Base-by-base conservation (phyloP, 2,329 filamentous ascomycete species). In the Fusarium drepaniforme region DNA sequence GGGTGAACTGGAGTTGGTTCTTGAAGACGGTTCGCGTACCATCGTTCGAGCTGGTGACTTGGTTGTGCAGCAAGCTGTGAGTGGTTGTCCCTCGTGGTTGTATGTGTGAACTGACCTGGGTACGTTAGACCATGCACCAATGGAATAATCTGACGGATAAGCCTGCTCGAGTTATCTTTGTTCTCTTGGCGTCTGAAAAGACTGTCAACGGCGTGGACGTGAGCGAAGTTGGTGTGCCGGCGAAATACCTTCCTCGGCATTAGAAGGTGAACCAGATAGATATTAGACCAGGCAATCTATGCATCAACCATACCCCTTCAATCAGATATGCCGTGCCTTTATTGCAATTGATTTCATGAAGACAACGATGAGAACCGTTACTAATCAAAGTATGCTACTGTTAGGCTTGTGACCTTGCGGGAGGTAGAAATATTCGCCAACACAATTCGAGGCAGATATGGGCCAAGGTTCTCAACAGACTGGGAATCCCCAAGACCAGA, bases 161-260 rank as follows among this genome's bases (percentile, higher is more conserved):
- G 23, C 25, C 25, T 3, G 46, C 46, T n/a, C 25, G 46, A 3
- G 25, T 51, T 6, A 51, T 51, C 11, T 51, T 51, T 51, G 46
- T 51, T 30, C 46, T 51, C 5, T 12, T 51, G 5, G 46, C 46
- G 6, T 51, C 46, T 4, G 46, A 51, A n/a, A 51, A 28, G 15
- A 51, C 46, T 30, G 25, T 51, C 46, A 51, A 51, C 11, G 46
- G 46, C 8, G 46, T 51, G 25, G 46, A 51, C 16, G 46, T 51
- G 46, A 28, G 46, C 18, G 46, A 51, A 30, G 46, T 30, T 30
- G 46, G 46, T 51, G 25, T 51, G 16, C 46, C 46, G 2, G 46
- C 28, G 25, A 51, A 51, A 30, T 51, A 51, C 25, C 46, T 51
- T n/a, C 46, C 46, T 16, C 44, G 25, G 15, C 21, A 49, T 25